Evolutionary conservation across 345 rosid species (phyloP).

Genomic region (Chamaenerion angustifolium): DNA sequence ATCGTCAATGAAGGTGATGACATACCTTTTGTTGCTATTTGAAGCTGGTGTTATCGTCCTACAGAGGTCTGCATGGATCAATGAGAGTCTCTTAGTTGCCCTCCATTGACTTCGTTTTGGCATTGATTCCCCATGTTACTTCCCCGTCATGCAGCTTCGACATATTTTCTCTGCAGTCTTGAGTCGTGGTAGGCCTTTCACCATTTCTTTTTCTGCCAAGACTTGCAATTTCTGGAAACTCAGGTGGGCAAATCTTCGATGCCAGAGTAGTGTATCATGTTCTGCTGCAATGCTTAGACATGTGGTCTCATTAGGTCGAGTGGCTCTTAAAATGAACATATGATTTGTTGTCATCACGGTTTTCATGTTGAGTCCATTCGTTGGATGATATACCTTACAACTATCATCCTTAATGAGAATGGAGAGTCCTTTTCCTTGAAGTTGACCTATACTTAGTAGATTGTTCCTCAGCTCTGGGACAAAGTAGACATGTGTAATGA

Average conservation of each 20-base stretch:
- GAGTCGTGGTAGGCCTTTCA: background rate
- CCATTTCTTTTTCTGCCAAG: background rate
- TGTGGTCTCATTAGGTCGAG: rapidly evolving
- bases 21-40: background rate
- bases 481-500: no score
- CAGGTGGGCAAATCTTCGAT: no score
- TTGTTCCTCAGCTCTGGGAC: no score
- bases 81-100: background rate
- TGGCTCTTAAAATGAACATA: background rate
- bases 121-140: background rate
- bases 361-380: no score
- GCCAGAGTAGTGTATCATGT: background rate
- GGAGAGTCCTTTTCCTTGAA: no score
- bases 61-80: background rate
- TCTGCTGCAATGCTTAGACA: background rate
- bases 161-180: background rate
- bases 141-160: background rate
- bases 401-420: no score
- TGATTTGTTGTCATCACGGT: background rate
- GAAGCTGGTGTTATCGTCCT: background rate
- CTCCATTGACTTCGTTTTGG: background rate
- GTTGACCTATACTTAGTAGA: no score
- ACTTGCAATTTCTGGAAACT: background rate
- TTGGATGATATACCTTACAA: no score
- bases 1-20: background rate